Evolutionary conservation across 306 rosid genomes (phyloP).

Genomic region (Sindora glabra): DNA sequence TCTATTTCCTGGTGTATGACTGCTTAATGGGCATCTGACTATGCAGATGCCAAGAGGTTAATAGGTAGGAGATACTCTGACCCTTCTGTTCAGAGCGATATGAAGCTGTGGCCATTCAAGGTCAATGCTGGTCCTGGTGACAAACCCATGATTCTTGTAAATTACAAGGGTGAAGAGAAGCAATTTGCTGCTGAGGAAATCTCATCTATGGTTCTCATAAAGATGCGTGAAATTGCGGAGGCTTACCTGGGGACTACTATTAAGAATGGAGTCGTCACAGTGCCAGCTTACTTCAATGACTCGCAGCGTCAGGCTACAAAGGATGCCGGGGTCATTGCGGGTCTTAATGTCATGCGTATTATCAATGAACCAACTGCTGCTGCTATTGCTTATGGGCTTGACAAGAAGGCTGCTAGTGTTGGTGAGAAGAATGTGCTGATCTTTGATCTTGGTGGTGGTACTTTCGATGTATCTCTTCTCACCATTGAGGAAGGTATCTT

Average conservation of each 20-base stretch:
- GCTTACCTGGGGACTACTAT: conserved; percentile 57
- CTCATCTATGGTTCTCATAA: conserved; percentile 58
- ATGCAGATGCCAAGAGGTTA: conserved; percentile 68
- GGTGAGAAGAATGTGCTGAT: conserved; percentile 63
- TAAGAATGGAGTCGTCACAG: conserved; percentile 78
- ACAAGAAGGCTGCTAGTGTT: conserved; percentile 47
- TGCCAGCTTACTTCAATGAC: conserved; percentile 74
- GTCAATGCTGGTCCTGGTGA: conserved; percentile 44
- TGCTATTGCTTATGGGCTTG: conserved; percentile 63
- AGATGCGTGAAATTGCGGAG: conserved; percentile 88
- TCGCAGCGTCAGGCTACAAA: conserved; percentile 74
- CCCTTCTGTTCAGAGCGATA: conserved; percentile 61
- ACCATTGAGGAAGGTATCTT: conserved; percentile 72
- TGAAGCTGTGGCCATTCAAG: conserved; percentile 76
- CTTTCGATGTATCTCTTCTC: conserved; percentile 63
- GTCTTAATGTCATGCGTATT: conserved; percentile 55
- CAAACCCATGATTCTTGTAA: conserved; percentile 57
- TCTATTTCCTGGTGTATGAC: background rate
- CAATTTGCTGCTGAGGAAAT: conserved; percentile 57
- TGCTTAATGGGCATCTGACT: background rate
- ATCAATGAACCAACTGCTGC: conserved; percentile 76
- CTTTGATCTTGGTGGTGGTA: conserved; percentile 58
- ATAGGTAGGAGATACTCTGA: conserved; percentile 72
- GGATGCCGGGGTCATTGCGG: conserved; percentile 66
- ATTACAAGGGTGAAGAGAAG: conserved; percentile 56